Percentiles rank a stretch among this genome's conserved stretches.
phyloP scores from a whole-genome alignment of 2,329 filamentous ascomycete species.

The Xylariaceae sp. region DNA sequence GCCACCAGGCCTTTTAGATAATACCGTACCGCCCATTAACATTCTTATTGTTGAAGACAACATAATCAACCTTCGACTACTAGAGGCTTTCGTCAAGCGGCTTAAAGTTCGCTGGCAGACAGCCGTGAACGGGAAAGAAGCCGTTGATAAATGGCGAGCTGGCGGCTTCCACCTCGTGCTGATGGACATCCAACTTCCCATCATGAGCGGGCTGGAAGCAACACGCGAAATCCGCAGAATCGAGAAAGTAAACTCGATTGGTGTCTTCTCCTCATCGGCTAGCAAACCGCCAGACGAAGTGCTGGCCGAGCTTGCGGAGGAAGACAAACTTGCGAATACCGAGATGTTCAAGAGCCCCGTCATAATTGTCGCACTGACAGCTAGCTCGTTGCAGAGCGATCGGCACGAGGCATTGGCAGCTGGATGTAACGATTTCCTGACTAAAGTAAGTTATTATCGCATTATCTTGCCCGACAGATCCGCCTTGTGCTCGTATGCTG shows the following conservation, averaged over 20 bases:
- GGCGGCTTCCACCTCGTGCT: slow-evolving; percentile 94
- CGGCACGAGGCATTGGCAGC: slow-evolving; percentile 90
- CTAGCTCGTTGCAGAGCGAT: slow-evolving; percentile 90
- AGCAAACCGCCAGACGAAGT: slow-evolving; percentile 50
- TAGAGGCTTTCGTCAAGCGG: slow-evolving; percentile 93
- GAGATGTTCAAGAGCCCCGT: slow-evolving; percentile 90
- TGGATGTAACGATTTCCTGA: slow-evolving; percentile 96
- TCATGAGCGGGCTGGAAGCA: slow-evolving; percentile 93
- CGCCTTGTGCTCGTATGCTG: background rate
- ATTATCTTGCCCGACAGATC: background rate
- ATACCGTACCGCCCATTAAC: slow-evolving; percentile 88
- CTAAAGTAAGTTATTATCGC: slow-evolving; percentile 62
- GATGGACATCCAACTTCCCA: slow-evolving; percentile 97
- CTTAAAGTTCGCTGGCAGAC: slow-evolving; percentile 95
- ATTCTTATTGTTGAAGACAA: slow-evolving; percentile 98
- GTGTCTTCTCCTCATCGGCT: slow-evolving; percentile 74
- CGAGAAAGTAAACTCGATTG: slow-evolving; percentile 87
- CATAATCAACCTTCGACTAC: slow-evolving; percentile 88
- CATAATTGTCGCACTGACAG: slow-evolving; percentile 95
- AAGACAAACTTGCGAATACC: slow-evolving; percentile 65
- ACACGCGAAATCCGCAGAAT: slow-evolving; percentile 90
- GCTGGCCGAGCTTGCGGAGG: slow-evolving; percentile 50
- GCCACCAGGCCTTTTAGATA: slow-evolving; percentile 66
- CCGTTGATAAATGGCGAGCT: slow-evolving; percentile 85
- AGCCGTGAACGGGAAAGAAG: slow-evolving; percentile 92